Conservation (phyloP, 2,329 filamentous ascomycete species). For the Neopestalotiopsis sp. region DNA sequence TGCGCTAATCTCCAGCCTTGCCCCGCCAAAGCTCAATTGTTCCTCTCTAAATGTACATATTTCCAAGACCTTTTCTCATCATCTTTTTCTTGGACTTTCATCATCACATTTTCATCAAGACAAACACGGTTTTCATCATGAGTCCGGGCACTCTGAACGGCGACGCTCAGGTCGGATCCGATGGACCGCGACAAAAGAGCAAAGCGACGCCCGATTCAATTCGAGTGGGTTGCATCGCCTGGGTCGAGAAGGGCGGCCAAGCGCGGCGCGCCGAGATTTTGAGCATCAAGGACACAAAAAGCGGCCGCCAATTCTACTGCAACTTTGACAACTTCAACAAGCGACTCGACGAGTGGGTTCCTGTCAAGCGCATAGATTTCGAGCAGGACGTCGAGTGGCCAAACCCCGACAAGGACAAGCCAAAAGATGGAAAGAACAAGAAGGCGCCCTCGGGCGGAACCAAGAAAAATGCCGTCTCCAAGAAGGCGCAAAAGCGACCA, state of each 20-base stretch:
- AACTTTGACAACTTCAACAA: conserved; percentile 99
- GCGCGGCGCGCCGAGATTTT: conserved; percentile 93
- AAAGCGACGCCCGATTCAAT: conserved; percentile 86
- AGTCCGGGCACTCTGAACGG: conserved; percentile 52
- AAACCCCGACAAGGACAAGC: conserved; percentile 81
- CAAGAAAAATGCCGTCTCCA: conserved; percentile 61
- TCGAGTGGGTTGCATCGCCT: conserved; percentile 63
- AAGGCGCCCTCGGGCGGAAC: conserved; percentile 57
- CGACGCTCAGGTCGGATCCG: conserved; percentile 61
- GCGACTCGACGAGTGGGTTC: conserved; percentile 82
- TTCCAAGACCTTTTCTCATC: not conserved
- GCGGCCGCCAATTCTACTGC: conserved; percentile 88
- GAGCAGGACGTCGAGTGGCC: conserved; percentile 95
- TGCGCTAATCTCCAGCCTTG: conserved; percentile 21
- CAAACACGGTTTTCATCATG: conserved; percentile 52
- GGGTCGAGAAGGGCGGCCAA: conserved; percentile 75
- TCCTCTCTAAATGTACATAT: conserved; percentile 4
- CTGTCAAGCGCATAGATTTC: conserved; percentile 82
- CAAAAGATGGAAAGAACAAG: conserved; percentile 79
- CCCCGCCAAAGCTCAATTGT: conserved; percentile 26
- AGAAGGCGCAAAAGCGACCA: conserved; percentile 62
- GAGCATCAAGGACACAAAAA: conserved; percentile 90
- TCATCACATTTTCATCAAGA: conserved; percentile 31
- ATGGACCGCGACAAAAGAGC: conserved; percentile 70
- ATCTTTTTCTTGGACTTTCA: conserved; percentile 36